phyloP scores from a whole-genome alignment of 345 rosid species.

The Eucalyptus cloeziana region DNA sequence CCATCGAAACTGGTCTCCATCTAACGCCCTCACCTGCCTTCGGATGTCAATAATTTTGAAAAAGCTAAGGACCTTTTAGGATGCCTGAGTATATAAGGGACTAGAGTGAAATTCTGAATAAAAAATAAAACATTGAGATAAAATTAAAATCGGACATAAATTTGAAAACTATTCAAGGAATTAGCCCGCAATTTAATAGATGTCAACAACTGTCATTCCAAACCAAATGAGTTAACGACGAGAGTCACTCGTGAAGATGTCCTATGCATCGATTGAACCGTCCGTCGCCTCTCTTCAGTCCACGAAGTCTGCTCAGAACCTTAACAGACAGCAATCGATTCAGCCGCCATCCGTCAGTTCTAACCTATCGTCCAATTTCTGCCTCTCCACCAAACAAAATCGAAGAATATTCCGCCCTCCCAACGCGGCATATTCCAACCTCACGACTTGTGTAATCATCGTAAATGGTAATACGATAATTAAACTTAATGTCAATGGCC shows the following conservation, averaged over 20 bases:
- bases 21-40: not conserved
- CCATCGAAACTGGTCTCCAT: no score
- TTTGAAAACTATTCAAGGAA: not conserved
- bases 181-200: not conserved
- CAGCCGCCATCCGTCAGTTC: not conserved
- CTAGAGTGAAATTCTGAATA: no score
- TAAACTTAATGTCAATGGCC: not conserved
- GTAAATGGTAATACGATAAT: not conserved
- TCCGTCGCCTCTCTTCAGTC: not conserved
- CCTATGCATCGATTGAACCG: not conserved
- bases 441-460: not conserved
- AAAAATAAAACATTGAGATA: no score
- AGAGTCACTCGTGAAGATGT: not conserved
- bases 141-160: not conserved
- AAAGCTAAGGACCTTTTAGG: not conserved
- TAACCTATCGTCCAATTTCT: not conserved
- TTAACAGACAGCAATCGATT: not conserved
- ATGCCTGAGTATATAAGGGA: not conserved
- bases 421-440: not conserved
- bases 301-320: not conserved
- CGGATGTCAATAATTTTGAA: not conserved
- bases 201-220: not conserved
- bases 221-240: not conserved
- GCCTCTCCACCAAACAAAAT: not conserved
- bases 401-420: not conserved